A percentile compares a stretch with the other conserved stretches of the same genome.
Evolutionary conservation across 2,329 filamentous ascomycete genomes (phyloP).

Genomic region (Neofusicoccum sp.): DNA sequence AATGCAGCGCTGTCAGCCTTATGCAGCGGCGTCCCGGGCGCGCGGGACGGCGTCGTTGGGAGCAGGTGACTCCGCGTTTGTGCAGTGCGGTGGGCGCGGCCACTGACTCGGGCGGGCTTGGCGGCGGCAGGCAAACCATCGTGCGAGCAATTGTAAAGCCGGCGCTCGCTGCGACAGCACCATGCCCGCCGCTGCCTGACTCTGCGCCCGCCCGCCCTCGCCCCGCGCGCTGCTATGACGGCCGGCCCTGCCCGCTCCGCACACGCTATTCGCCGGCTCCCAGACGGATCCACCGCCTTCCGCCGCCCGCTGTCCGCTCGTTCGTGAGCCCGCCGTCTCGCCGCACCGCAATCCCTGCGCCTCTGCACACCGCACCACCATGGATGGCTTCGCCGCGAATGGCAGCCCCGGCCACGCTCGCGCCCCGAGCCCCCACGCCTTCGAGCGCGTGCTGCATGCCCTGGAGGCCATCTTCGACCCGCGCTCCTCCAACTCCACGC

Average conservation of each 20-base stretch:
- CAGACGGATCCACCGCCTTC: conserved; percentile 7
- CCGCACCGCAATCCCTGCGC: conserved; percentile 1
- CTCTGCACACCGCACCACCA: not conserved
- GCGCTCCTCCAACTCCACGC: conserved; percentile 74
- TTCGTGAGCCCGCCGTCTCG: not conserved
- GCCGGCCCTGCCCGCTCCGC: not conserved
- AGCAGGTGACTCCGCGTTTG: conserved; percentile 18
- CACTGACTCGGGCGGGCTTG: not conserved
- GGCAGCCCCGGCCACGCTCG: conserved; percentile 20
- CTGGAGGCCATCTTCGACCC: conserved; percentile 85
- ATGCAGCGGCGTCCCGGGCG: not conserved
- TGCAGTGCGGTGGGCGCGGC: not conserved
- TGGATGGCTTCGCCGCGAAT: conserved; percentile 21
- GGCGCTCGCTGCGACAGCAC: not conserved
- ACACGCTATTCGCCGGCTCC: not conserved
- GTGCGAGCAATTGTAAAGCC: conserved; percentile 9
- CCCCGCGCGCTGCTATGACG: conserved; percentile 15
- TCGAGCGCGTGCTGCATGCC: conserved; percentile 75
- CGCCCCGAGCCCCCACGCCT: conserved; percentile 28
- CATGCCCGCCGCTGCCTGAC: not conserved
- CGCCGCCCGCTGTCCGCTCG: not conserved
- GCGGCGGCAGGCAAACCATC: conserved; percentile 1
- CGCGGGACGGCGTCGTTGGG: not conserved
- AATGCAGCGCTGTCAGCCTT: not conserved
- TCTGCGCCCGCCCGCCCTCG: not conserved